phyloP scores from a whole-genome alignment of 2,329 filamentous ascomycete species.

The Monosporascus cannonballus region DNA sequence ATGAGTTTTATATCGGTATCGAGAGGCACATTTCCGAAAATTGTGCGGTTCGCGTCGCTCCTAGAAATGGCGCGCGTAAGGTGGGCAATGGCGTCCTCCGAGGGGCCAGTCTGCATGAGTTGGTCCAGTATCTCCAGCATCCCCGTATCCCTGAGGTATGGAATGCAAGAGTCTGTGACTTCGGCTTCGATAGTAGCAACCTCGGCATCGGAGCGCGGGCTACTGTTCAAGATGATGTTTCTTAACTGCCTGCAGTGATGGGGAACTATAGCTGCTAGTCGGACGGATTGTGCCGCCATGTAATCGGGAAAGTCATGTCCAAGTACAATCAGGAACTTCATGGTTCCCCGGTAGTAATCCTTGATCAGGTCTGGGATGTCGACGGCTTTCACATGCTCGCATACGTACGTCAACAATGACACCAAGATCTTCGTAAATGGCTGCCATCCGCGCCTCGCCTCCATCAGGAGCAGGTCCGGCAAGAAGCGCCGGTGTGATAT shows the following conservation, averaged over 20 bases:
- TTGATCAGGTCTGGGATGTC: conserved; percentile 65
- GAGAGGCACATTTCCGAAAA: conserved; percentile 61
- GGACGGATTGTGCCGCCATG: conserved; percentile 77
- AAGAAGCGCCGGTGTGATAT: conserved; percentile 82
- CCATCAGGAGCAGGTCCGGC: conserved; percentile 65
- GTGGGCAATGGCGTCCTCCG: conserved; percentile 68
- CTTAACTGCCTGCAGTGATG: conserved; percentile 80
- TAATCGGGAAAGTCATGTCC: conserved; percentile 96
- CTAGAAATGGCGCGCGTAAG: conserved; percentile 68
- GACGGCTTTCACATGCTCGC: conserved; percentile 70
- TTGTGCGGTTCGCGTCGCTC: conserved; percentile 50
- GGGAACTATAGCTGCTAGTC: conserved; percentile 75
- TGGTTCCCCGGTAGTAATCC: conserved; percentile 76
- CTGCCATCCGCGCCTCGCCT: conserved; percentile 67
- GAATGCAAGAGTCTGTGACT: conserved; percentile 14
- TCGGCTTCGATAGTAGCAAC: conserved; percentile 54
- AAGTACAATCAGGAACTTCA: conserved; percentile 77
- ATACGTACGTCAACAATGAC: conserved; percentile 66
- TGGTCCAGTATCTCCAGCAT: conserved; percentile 55
- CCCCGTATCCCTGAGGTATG: conserved; percentile 46
- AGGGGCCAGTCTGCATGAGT: conserved; percentile 54
- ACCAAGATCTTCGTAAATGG: conserved; percentile 68
- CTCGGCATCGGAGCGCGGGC: conserved; percentile 64
- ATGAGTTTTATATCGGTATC: conserved; percentile 65
- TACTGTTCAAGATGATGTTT: conserved; percentile 76